Conservation (phyloP, 176 grass and related monocot genomes). For the Zizania latifolia region DNA sequence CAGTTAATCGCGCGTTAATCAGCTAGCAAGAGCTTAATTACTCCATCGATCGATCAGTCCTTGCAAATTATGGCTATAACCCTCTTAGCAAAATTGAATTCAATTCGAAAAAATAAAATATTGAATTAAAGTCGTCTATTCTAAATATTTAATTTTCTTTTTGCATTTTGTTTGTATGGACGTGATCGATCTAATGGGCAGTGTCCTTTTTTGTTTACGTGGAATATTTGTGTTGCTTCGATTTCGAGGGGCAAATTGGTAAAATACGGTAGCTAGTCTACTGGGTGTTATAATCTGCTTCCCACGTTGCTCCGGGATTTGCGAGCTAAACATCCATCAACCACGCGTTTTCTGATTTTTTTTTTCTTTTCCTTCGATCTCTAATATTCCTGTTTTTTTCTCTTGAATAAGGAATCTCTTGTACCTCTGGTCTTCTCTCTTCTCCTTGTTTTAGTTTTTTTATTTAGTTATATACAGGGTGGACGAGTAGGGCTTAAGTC, state of each 20-base stretch:
- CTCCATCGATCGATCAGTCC: not conserved
- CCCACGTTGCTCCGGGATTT: constrained; percentile 25
- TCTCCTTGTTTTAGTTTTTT: no score
- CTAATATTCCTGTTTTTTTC: no score
- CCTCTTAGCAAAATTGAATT: not conserved
- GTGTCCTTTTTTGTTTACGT: not conserved
- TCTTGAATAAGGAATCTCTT: no score
- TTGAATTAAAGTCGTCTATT: no score
- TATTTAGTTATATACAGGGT: no score
- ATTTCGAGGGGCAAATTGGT: not conserved
- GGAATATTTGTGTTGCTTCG: no score
- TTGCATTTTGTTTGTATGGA: not conserved
- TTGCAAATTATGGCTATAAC: not conserved
- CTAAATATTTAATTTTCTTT: no score
- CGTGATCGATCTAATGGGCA: no score
- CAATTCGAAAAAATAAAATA: no score
- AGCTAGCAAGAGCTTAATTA: not conserved
- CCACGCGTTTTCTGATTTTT: constrained; percentile 1
- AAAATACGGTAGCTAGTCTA: no score
- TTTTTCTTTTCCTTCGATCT: not conserved
- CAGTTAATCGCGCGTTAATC: not conserved
- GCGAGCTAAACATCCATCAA: constrained; percentile 13
- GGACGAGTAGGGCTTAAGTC: no score
- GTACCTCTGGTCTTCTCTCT: no score
- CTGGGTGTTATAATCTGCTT: not conserved